These are phyloP conservation scores for Penicillium palitans DNA, from an alignment of 2,329 filamentous ascomycete genomes.

Conservation along the genomic window DNA sequence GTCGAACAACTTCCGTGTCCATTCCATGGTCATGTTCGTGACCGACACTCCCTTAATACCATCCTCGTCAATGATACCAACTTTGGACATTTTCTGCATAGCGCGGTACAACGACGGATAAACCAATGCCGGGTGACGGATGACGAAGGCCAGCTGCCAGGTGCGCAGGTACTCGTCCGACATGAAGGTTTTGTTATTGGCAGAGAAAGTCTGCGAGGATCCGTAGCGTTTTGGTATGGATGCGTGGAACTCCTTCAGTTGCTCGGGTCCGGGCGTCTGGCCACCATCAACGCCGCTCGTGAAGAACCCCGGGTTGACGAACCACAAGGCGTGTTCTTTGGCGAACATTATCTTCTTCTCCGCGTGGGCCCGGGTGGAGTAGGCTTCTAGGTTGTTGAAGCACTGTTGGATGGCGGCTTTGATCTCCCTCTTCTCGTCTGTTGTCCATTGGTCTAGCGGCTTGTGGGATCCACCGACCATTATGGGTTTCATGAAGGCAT, in stretches of 20 bases:
- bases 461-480: constrained; percentile 9
- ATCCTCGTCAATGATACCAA: constrained; percentile 13
- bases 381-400: constrained; percentile 28
- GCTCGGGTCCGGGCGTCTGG: neutral
- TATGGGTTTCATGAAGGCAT: neutral
- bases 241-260: constrained; percentile 13
- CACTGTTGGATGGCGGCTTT: constrained; percentile 26
- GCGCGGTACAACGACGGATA: constrained; percentile 41
- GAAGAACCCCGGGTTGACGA: constrained; percentile 25
- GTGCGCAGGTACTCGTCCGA: constrained; percentile 36
- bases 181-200: constrained; percentile 35
- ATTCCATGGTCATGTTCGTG: constrained; percentile 29
- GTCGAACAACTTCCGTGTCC: constrained; percentile 36
- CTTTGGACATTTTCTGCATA: constrained; percentile 18
- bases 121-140: constrained; percentile 41
- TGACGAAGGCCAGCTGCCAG: constrained; percentile 36
- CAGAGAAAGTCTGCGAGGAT: constrained; percentile 23
- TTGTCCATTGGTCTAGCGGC: constrained; percentile 28
- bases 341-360: constrained; percentile 34
- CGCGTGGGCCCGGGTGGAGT: constrained; percentile 19
- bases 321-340: constrained; percentile 38
- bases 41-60: constrained; percentile 11
- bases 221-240: constrained; percentile 17
- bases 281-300: constrained; percentile 6
- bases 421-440: constrained; percentile 23